Base-by-base conservation (phyloP, 2,329 filamentous ascomycete species). In the Fusarium sp. region DNA sequence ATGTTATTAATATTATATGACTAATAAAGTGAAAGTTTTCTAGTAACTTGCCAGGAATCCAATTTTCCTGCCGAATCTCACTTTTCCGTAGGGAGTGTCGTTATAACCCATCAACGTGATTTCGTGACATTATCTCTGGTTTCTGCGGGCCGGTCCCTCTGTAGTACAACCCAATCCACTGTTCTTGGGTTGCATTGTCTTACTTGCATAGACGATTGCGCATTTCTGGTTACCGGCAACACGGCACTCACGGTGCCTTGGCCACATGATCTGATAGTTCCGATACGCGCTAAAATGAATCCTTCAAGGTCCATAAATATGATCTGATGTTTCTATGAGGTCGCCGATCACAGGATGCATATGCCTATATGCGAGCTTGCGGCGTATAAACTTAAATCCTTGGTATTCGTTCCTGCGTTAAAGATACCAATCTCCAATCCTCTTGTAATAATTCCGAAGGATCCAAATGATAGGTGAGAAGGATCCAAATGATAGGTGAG, bases 271-370 rank as follows among this genome's bases (percentile, higher is more conserved):
- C 33, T 48, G 46, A 48, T n/a, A 14, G 15, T 37, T 27, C 10
- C 10, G 25, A 27, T 27, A 27, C 25, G 25, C 46, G 20, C 46
- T 48, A 25, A 48, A 13, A 5, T 2, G 13, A 9, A 48, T 20
- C 27, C 27, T 29, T 29, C 27, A 13, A 29, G 11, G 9, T 29
- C 46, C 31, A 27, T 15, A 18, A 11, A 37, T 37, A 48, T 48
- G 46, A 48, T 48, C 46, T 48, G 46, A 48, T 48, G 20, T 48
- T 48, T 11, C n/a, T n/a, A n/a, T n/a, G n/a, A n/a, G 25, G 25
- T 27, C 6, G 25, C 25, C 25, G 25, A 27, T 27, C 7, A 15
- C 46, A 48, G 33, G n/a, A n/a, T n/a, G n/a, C n/a, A n/a, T n/a
- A 36, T 36, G 21, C 17, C 9, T 13, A 9, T 33, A 37, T 48